These are phyloP conservation scores for Penicillium sp. DNA, from an alignment of 2,329 filamentous ascomycete species.

Conservation along the genomic window DNA sequence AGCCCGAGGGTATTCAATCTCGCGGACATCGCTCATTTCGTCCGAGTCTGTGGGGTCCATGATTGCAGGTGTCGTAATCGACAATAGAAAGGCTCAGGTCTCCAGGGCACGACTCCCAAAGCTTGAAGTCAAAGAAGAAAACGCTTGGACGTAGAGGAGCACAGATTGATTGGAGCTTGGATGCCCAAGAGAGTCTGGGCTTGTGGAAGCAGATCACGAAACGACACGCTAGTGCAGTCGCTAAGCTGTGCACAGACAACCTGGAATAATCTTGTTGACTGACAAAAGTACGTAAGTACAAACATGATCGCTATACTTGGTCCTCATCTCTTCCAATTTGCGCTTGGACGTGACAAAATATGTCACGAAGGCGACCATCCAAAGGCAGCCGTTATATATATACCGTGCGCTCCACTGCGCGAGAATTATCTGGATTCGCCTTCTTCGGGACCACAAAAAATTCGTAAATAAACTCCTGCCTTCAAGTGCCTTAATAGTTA, in stretches of 20 bases:
- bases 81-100: not conserved
- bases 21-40: not conserved
- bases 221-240: not conserved
- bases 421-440: no score
- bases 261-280: not conserved
- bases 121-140: not conserved
- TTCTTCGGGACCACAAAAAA: no score
- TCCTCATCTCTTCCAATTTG: no score
- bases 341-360: no score
- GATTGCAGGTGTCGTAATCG: not conserved
- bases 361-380: no score
- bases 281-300: not conserved
- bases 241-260: not conserved
- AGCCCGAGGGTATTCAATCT: not conserved
- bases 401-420: no score
- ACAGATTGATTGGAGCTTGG: not conserved
- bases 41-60: not conserved
- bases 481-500: no score
- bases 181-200: not conserved
- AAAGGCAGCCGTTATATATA: no score
- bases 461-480: no score
- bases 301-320: not conserved
- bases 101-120: not conserved
- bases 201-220: not conserved
- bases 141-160: not conserved